Base-by-base conservation (phyloP, 495 filamentous ascomycete species). In the Penicillium crystallinum region DNA sequence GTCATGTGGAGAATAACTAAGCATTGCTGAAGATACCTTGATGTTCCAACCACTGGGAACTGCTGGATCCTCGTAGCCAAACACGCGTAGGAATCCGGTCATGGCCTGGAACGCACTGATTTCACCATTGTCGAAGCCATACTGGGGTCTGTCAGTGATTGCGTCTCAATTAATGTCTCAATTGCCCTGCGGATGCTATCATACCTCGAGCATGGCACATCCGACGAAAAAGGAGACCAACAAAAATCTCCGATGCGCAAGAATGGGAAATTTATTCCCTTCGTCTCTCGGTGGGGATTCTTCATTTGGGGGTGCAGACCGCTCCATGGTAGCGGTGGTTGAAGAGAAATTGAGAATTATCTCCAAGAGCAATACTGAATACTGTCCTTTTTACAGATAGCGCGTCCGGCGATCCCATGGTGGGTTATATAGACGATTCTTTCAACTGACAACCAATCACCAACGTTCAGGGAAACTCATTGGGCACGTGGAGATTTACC, bases 61-160 rank as follows among this genome's bases (percentile, higher is more conserved):
- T 2, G 14, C 22, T 11, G 52, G 48, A 12, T 48, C 40, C n/a
- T 39, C 25, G 21, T 59, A 55, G 18, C 57, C 57, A n/a, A 59
- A 59, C 9, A 59, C 57, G 14, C 52, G 45, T 1, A 59, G 48
- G 18, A 59, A 59, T 0, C 57, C 57, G 0, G 57, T 44, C 57
- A 59, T 59, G 0, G 57, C 57, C 39, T 59, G 57, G 12, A 59
- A 41, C 1, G 52, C 52, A 6, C 48, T 49, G 10, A 59, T 45
- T 14, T 53, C 57, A 5, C 52, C 57, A 10, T 53, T 45, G 37
- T 59, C 57, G 40, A 59, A 59, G 15, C 57, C 57, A 27, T 59
- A 59, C 23, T 59, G 52, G 7, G 14, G 33, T 6, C 1, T 35
- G n/a, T n/a, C n/a, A 15, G 33, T 35, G 4, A 35, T 15, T 35